Evolutionary conservation across 1,284 basidiomycete genomes (phyloP), one percentile per base, ranked within the genome.

Genomic region (Stygiomarasmius scandens): DNA sequence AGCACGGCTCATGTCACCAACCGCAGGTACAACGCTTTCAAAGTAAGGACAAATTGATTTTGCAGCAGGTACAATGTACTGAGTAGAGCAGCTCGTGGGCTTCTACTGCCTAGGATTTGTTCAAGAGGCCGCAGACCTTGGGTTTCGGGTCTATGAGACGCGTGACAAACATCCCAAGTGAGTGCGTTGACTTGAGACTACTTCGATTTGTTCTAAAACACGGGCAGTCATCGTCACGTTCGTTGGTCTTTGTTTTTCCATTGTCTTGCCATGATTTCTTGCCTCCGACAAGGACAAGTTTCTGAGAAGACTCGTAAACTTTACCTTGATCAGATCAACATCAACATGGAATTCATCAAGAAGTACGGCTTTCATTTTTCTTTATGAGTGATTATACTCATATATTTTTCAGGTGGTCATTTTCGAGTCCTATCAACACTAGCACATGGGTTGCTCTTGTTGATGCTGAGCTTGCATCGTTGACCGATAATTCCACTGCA

Each of bases 221-320:
- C 23, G 25, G 38, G 8, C 49, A 88, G 86, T 65, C 86, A 88
- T 70, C 75, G 86, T 38, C 86, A 87, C 64, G 79, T 81, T 43
- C 86, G 86, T 47, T 89, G 83, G 66, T 78, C 77, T 0, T 71
- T 87, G 2, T 89, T 88, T 69, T 89, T 86, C 67, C 87, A 89
- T 63, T 84, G 77, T 62, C 71, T 89, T 25, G 80, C 86, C 0
- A 70, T 89, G 71, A 79, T 86, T 57, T 77, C 78, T 8, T 83
- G 80, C 63, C 66, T 89, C 29, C 77, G 85, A 52, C 73, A 75
- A 59, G 78, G 77, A 2, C 63, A 69, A 2, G 60, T 83, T 3
- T 56, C 75, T 8, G 69, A 69, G 11, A 71, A 75, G n/a, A 63
- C 69, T 20, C 75, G 75, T 20, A 58, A 63, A 0, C 68, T 66